Evolutionary conservation across 2,329 filamentous ascomycete species (phyloP).

Genomic region (Fusarium globosum): DNA sequence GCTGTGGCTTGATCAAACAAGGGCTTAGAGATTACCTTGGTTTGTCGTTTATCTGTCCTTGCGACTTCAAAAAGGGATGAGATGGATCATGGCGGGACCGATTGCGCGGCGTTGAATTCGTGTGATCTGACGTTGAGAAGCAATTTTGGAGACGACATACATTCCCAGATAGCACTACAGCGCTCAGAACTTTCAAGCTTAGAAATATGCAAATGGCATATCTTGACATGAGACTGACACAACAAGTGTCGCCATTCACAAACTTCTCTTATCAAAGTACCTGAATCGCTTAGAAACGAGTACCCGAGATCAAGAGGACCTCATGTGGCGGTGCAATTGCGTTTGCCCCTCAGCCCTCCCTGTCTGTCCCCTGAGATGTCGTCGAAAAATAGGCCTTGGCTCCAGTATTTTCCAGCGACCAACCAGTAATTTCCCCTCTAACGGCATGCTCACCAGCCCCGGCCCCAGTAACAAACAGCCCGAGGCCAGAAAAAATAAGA

Average conservation of each 20-base stretch:
- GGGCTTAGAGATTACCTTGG: constrained; percentile 20
- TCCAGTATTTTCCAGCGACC: constrained; percentile 35
- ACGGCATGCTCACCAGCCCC: constrained; percentile 27
- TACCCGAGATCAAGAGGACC: constrained; percentile 20
- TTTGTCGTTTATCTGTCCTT: constrained; percentile 38
- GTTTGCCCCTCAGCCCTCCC: constrained; percentile 28
- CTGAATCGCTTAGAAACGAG: constrained; percentile 5
- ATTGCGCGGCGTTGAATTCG: constrained; percentile 33
- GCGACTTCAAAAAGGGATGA: constrained; percentile 40
- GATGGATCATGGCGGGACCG: constrained; percentile 30
- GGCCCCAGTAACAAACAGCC: constrained; percentile 30
- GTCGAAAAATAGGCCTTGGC: constrained; percentile 35
- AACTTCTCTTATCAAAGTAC: constrained; percentile 2
- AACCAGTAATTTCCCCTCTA: constrained; percentile 30
- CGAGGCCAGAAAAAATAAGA: constrained; percentile 38
- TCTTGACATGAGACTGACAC: neutral
- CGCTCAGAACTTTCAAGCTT: neutral
- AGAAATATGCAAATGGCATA: neutral
- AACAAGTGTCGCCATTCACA: constrained; percentile 10
- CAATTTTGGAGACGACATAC: neutral
- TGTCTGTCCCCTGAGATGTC: constrained; percentile 32
- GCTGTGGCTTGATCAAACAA: constrained; percentile 27
- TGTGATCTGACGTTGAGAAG: constrained; percentile 16
- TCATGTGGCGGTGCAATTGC: constrained; percentile 35
- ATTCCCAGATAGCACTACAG: neutral